These are phyloP conservation scores for Cystobasidium pallidum DNA, from an alignment of 1,284 basidiomycete genomes.

Conservation along the genomic window DNA sequence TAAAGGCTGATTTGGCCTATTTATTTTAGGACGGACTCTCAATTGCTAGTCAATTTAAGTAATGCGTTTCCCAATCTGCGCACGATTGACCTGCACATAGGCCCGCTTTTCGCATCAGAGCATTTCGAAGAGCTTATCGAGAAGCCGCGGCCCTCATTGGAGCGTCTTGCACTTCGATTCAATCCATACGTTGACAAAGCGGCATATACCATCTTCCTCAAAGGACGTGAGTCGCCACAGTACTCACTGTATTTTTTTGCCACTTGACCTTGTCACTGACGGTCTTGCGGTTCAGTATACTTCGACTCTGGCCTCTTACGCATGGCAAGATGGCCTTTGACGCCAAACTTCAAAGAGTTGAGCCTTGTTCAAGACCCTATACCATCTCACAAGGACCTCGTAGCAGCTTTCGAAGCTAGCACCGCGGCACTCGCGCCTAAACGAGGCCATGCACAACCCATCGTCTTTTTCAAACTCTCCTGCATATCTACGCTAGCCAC, in stretches of 20 bases:
- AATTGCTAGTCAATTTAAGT: slow-evolving; percentile 51
- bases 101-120: slow-evolving; percentile 50
- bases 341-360: slow-evolving; percentile 50
- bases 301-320: slow-evolving; percentile 14
- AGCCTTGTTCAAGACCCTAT: slow-evolving; percentile 44
- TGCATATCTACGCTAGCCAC: slow-evolving; percentile 48
- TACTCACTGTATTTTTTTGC: neutral
- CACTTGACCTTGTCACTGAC: neutral
- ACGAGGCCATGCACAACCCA: neutral
- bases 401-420: slow-evolving; percentile 40
- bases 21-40: slow-evolving; percentile 48
- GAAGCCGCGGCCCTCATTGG: slow-evolving; percentile 29
- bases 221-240: slow-evolving; percentile 41
- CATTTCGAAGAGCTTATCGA: slow-evolving; percentile 50
- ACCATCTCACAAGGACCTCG: slow-evolving; percentile 22
- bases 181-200: slow-evolving; percentile 51
- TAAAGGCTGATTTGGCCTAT: neutral
- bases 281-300: slow-evolving; percentile 24
- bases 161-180: slow-evolving; percentile 50
- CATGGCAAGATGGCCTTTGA: slow-evolving; percentile 17
- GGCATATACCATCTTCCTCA: slow-evolving; percentile 51
- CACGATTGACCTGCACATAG: slow-evolving; percentile 46
- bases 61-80: slow-evolving; percentile 36
- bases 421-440: neutral
- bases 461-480: slow-evolving; percentile 51